Evolutionary conservation across 352 stramenopile species (phyloP), one percentile per base, ranked within the genome.

Genomic region (Thraustochytrium sp.): DNA sequence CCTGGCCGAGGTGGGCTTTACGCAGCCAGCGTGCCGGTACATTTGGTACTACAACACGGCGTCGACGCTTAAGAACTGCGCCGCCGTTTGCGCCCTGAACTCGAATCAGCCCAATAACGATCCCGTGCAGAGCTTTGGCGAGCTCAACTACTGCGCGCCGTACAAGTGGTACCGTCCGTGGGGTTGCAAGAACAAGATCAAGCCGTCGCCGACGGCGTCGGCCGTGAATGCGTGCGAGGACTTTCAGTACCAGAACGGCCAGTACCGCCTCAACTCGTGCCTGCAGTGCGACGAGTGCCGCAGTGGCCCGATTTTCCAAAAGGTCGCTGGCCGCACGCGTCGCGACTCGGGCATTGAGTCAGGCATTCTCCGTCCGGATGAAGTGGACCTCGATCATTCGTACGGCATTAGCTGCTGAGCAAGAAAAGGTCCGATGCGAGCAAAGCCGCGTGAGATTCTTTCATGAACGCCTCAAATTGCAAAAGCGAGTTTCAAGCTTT

Each of bases 261-360:
- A 9, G 75, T 78, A 83, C 34, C 55, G 75, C 34, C 40, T 84
- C 23, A 84, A 84, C 49, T 54, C 75, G 34, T 84, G 75, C 29
- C 61, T 84, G 16, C 75, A 84, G 61, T 84, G 75, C 61, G 75
- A 84, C 38, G 75, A 84, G 36, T 84, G 75, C 61, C 54, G 59
- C 29, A 56, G 34, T 26, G 75, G 75, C 0, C 75, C 75, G 21
- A 84, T 84, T 29, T 84, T 84, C 44, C 75, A 84, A 42, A 84
- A 84, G 61, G 42, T 84, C 3, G 75, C 75, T 0, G 75, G 75
- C 18, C 55, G 75, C 29, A 84, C 75, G 31, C 55, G 75, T 31
- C 55, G 75, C 31, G 42, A 37, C 29, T 68, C 34, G 18, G 75
- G 75, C 75, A 84, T 84, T 63, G 26, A 9, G 5, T 76, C 55